phyloP scores from a whole-genome alignment of 768 basidiomycete species.

The Tulasnella sp. region DNA sequence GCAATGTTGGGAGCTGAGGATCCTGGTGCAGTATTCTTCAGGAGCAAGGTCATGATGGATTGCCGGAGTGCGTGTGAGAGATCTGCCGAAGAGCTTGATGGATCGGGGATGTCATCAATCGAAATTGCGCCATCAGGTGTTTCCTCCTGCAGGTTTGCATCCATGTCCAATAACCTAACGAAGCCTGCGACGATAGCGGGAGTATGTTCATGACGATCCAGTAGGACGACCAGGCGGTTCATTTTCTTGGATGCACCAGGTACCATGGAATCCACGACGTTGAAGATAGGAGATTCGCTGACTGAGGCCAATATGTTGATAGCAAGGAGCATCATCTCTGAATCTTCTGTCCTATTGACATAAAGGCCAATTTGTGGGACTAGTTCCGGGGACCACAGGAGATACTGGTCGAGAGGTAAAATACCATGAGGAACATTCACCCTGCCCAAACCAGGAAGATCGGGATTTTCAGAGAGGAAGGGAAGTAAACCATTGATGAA shows the following conservation, averaged over 20 bases:
- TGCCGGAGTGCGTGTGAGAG: constrained; percentile 55
- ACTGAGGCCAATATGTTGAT: constrained; percentile 63
- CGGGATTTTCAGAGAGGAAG: constrained; percentile 52
- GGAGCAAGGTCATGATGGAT: constrained; percentile 68
- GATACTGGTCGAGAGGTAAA: constrained; percentile 57
- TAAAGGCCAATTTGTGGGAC: constrained; percentile 76
- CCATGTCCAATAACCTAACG: constrained; percentile 46
- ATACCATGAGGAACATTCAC: constrained; percentile 26
- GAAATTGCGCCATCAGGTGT: constrained; percentile 39
- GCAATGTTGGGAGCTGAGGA: constrained; percentile 67
- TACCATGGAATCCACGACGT: constrained; percentile 28
- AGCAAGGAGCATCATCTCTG: constrained; percentile 59
- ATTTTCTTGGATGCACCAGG: constrained; percentile 28
- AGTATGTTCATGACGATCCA: constrained; percentile 71
- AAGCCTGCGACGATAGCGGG: constrained; percentile 77
- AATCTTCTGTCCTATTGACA: constrained; percentile 48
- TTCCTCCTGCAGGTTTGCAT: too few relatives aligned
- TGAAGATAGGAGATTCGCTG: constrained; percentile 47
- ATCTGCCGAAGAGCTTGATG: background rate
- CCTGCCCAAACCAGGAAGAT: constrained; percentile 24
- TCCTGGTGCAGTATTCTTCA: constrained; percentile 54
- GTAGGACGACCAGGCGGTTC: constrained; percentile 58
- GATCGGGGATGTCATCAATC: background rate
- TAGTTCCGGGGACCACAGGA: constrained; percentile 54
- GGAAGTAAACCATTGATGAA: constrained; percentile 84